Conservation (phyloP, 164 flowering plant genomes). For the Vitis cinerea region DNA sequence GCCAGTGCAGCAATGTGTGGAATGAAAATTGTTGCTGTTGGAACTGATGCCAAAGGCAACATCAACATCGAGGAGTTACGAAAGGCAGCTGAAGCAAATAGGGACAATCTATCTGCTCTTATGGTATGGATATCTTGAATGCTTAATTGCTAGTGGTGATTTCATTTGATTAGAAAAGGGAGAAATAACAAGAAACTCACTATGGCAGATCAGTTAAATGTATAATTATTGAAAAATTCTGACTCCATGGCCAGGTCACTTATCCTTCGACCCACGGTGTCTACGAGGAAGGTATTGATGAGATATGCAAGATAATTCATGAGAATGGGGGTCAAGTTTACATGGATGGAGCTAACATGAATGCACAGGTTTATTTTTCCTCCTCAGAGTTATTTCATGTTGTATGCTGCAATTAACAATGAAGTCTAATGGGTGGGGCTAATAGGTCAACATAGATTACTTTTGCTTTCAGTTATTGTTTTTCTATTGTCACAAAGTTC, state of each 20-base stretch:
- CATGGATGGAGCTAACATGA: constrained; percentile 99
- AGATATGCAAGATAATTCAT: constrained; percentile 95
- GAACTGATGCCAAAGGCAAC: constrained; percentile 98
- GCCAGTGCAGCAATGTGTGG: constrained; percentile 99
- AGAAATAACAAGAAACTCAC: too few species aligned
- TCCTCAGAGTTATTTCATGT: background rate
- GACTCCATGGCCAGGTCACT: constrained; percentile 60
- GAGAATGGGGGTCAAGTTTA: constrained; percentile 99
- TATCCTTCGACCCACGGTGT: constrained; percentile 99
- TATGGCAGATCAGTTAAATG: too few species aligned
- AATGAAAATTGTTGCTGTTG: constrained; percentile 93
- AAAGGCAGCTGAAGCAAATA: constrained; percentile 90
- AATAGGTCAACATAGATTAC: too few species aligned
- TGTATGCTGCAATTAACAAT: too few species aligned
- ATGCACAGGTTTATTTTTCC: constrained; percentile 75
- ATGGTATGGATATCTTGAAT: constrained; percentile 51
- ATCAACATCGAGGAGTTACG: constrained; percentile 87
- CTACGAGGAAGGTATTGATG: constrained; percentile 98
- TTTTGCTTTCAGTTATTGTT: too few species aligned
- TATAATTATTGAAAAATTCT: background rate
- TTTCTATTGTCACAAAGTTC: too few species aligned
- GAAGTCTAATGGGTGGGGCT: too few species aligned
- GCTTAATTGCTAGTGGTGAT: too few species aligned
- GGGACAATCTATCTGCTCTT: constrained; percentile 83
- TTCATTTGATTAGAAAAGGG: too few species aligned